These are phyloP conservation scores for Leccinum boreale DNA, from an alignment of 768 basidiomycete genomes.

Conservation along the genomic window DNA sequence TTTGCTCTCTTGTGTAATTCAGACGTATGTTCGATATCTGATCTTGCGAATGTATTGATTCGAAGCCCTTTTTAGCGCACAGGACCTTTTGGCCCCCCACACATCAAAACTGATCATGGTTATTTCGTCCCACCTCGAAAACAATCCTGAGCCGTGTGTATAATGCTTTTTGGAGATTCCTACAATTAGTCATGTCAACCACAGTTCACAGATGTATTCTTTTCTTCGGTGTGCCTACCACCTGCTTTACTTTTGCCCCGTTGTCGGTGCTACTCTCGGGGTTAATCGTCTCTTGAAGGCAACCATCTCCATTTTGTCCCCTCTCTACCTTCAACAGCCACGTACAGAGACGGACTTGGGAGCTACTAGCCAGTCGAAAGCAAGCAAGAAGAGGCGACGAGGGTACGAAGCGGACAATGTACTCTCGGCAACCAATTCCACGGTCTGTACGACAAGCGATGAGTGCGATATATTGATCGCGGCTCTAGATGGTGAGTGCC, in stretches of 20 bases:
- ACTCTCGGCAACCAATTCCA: slow-evolving; percentile 47
- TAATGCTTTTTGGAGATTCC: background rate
- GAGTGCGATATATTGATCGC: slow-evolving; percentile 52
- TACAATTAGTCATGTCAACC: slow-evolving; percentile 3
- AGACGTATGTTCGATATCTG: slow-evolving; percentile 39
- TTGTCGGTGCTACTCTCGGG: slow-evolving; percentile 45
- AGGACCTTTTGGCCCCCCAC: slow-evolving; percentile 54
- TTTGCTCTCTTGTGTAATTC: slow-evolving; percentile 46
- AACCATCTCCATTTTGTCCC: slow-evolving; percentile 46
- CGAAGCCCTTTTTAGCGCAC: slow-evolving; percentile 38
- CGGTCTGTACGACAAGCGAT: slow-evolving; percentile 45
- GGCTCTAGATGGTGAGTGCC: slow-evolving; percentile 56
- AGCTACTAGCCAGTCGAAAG: slow-evolving; percentile 36
- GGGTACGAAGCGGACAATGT: slow-evolving; percentile 76
- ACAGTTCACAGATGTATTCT: slow-evolving; percentile 37
- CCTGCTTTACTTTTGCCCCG: slow-evolving; percentile 43
- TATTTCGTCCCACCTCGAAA: slow-evolving; percentile 63
- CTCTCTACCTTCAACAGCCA: slow-evolving; percentile 42
- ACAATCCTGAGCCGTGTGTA: slow-evolving; percentile 45
- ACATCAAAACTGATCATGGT: slow-evolving; percentile 47
- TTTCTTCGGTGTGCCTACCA: slow-evolving; percentile 45
- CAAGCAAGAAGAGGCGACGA: slow-evolving; percentile 65
- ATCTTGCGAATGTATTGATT: background rate
- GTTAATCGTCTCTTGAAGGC: slow-evolving; percentile 54
- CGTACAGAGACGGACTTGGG: slow-evolving; percentile 27